Conservation (phyloP, 2,329 filamentous ascomycete genomes). For the Talaromyces funiculosus region DNA sequence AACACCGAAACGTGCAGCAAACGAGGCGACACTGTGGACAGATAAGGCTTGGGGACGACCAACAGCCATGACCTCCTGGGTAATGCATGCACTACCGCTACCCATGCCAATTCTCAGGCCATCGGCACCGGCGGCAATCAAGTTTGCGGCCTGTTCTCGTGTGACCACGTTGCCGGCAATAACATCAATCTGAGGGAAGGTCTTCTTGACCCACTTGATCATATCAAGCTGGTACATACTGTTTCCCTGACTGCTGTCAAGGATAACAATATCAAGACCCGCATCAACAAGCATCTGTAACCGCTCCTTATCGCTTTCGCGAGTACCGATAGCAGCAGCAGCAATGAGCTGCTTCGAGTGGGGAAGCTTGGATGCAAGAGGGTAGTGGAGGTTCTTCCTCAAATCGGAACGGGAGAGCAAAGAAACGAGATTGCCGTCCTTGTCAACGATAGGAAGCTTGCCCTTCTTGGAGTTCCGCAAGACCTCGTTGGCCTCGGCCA, state of each 20-base stretch:
- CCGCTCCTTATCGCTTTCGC: conserved; percentile 83
- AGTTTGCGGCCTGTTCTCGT: conserved; percentile 82
- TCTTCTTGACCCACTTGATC: conserved; percentile 91
- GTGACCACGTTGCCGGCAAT: conserved; percentile 99
- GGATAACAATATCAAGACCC: conserved; percentile 87
- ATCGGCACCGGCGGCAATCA: conserved; percentile 92
- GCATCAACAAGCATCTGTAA: conserved; percentile 86
- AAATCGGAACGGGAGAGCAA: conserved; percentile 91
- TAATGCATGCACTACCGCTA: conserved; percentile 95
- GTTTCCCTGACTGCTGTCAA: conserved; percentile 97
- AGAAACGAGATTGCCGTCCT: conserved; percentile 77
- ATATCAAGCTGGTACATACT: conserved; percentile 98
- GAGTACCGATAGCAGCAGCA: conserved; percentile 90
- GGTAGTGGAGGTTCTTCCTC: conserved; percentile 98
- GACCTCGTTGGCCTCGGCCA: conserved; percentile 86
- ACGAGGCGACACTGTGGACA: conserved; percentile 82
- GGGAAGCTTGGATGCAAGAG: conserved; percentile 89
- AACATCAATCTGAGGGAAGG: conserved; percentile 80
- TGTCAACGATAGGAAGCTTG: conserved; percentile 89
- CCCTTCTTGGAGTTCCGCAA: conserved; percentile 96
- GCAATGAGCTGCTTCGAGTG: conserved; percentile 97
- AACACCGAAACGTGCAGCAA: conserved; percentile 88
- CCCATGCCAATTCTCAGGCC: conserved; percentile 98
- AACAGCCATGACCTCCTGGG: conserved; percentile 99
- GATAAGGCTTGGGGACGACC: conserved; percentile 92